Base-by-base conservation (phyloP, 371 early-diverging fungal genomes). In the Smittium culicis region DNA sequence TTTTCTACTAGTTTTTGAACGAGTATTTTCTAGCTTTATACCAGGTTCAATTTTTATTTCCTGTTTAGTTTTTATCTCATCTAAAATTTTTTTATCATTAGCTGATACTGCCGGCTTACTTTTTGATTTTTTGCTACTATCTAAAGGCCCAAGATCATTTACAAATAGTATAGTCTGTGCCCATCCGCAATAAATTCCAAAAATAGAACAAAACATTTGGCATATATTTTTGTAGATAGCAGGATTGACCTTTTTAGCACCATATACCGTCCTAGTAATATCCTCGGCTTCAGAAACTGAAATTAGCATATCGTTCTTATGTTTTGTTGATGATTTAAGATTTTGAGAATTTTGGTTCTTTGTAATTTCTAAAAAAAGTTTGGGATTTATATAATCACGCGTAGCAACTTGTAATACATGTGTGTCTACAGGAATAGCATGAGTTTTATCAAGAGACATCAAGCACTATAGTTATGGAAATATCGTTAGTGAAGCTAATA, bases 361-460 rank as follows among this genome's bases (percentile, higher is more conserved):
- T 14, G 31, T 35, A 0, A 32, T 54, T 2, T 5, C 34, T 2
- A 56, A 2, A 17, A 68, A 66, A n/a, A 34, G 31, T 24, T 11
- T 14, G 32, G 69, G 69, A 64, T 86, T 82, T 16, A 83, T 81
- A 73, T 93, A 95, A 59, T 92, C 88, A 33, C 89, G 77, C 54
- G 80, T 69, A 0, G 93, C 94, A 54, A 94, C 92, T 76, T 92
- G 87, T 87, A 88, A 87, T 0, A 91, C 86, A 74, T 94, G 99
- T 0, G 94, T 96, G 69, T 99, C 98, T 1, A 98, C 89, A 0
- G 98, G 98, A 34, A 99, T 89, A 0, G 93, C 89, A 35, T 85
- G 79, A 1, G 80, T 72, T 61, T 86, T 86, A 73, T 89, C 89
- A 24, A 94, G 77, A 5, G 90, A 85, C 86, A 92, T 91, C 32